Evolutionary conservation across 2,329 filamentous ascomycete genomes (phyloP), one percentile per base, ranked within the genome.

Genomic region (Venturia nashicola): DNA sequence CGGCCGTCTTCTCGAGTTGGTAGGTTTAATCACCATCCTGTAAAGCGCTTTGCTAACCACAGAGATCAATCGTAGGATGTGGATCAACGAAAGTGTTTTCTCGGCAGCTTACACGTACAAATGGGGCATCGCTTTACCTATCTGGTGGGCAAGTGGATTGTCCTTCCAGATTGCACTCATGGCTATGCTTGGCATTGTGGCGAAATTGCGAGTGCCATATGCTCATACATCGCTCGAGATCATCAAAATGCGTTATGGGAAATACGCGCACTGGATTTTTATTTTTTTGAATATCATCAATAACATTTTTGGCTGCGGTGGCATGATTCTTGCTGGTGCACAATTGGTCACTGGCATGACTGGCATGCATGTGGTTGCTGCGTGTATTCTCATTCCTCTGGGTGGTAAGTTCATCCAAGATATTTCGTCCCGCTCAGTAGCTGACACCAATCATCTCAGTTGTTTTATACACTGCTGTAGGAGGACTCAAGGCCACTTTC

Each of bases 401-500:
- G 0, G 83, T 89, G 68, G 83, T 78, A 51, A 82, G 86, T 12
- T 76, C 2, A 39, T 39, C 12, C 8, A 6, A 39, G 36, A 39
- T 8, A 12, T 39, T 12, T 39, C 6, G 27, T 39, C 8, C 36
- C 5, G 36, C 36, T 2, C 6, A 12, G 36, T 8, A 39, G 36
- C 36, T 39, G 6, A 39, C 12, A 6, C 2, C 12, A 1, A 6
- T 12, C 1, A 12, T 3, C 12, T 39, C 36, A 68, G 89, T 96
- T 34, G 83, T 92, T 2, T 77, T 90, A 0, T 96, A 96, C 73
- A 96, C 91, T 1, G 82, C 83, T 64, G 83, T 83, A 65, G 82
- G 82, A 63, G 91, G 91, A 5, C 89, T 95, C 73, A 96, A 95
- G 75, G 89, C 90, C 0, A 94, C 90, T 0, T 91, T 95, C 69